Evolutionary conservation across 139 green algal genomes (phyloP), one percentile per base, ranked within the genome.

Genomic region (Limnomonas spitsbergensis): DNA sequence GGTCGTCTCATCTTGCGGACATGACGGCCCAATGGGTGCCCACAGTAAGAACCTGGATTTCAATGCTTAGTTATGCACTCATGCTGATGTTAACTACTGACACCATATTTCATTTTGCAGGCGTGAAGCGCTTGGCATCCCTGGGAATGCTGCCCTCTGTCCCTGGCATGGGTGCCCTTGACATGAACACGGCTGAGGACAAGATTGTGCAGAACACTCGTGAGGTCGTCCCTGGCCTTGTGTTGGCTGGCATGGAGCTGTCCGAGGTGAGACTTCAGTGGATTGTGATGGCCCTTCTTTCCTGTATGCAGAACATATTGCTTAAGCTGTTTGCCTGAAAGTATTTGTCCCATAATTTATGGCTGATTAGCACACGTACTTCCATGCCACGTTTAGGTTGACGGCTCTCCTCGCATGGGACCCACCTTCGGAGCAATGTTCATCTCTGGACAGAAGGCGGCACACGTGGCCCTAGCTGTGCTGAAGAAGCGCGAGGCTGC

Each of bases 141-240:
- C 80, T 99, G 73, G 95, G 95, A 76, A 94, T 99, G 89, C 84
- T 98, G 26, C 81, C 86, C 7, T 75, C 77, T 2, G 77, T 90
- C 26, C 93, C 90, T 20, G 95, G 95, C 76, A 99, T 99, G 95
- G 89, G 85, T 32, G 96, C 95, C 27, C 88, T 99, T 76, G 95
- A 99, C 91, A 99, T 99, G 95, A 98, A 98, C 86, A 82, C 83
- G 7, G 92, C 92, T 36, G 92, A 98, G 92, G 94, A 97, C 84
- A 83, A 84, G 31, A 91, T 99, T 47, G 95, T 99, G 26, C 72
- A 82, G 54, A 85, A 91, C 80, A 88, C 83, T 4, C 80, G 83
- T 38, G 80, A 85, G 80, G 56, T 70, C 29, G 94, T 98, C 20
- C 94, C 94, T 29, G 95, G 95, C 79, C 96, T 99, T 90, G 91